Evolutionary conservation across 208 protist genomes (phyloP).

Genomic region (Trypanosoma brucei): DNA sequence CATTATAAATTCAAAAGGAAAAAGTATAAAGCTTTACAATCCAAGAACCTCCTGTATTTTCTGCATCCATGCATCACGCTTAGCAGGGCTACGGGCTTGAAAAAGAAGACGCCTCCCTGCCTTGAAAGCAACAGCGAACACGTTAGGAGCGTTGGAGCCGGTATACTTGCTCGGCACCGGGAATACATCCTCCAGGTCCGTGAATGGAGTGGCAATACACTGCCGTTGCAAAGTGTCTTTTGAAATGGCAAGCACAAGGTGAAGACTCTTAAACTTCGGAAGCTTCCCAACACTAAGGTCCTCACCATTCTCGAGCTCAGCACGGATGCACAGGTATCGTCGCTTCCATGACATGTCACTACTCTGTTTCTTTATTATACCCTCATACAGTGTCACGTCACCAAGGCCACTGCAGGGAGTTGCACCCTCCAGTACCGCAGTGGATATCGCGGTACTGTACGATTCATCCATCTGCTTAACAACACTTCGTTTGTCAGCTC

Average conservation of each 20-base stretch:
- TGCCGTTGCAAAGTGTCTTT: conserved; percentile 80
- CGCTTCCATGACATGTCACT: conserved; percentile 72
- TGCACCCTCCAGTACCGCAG: conserved; percentile 63
- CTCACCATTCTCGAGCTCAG: conserved; percentile 54
- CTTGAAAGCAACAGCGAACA: conserved; percentile 78
- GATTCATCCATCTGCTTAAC: conserved; percentile 56
- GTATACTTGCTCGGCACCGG: conserved; percentile 75
- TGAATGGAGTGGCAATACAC: conserved; percentile 68
- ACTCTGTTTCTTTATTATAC: conserved; percentile 67
- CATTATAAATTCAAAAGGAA: not conserved
- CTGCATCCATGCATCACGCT: conserved; percentile 71
- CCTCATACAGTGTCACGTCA: conserved; percentile 56
- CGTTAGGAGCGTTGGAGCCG: conserved; percentile 55
- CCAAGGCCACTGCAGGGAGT: conserved; percentile 45
- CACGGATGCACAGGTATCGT: conserved; percentile 73
- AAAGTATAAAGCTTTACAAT: conserved; percentile 42
- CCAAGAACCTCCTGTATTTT: conserved; percentile 82
- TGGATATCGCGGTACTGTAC: conserved; percentile 38
- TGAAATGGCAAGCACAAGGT: conserved; percentile 63
- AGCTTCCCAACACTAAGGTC: conserved; percentile 32
- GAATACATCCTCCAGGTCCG: conserved; percentile 74
- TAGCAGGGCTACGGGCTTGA: conserved; percentile 52
- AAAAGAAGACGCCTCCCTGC: conserved; percentile 69
- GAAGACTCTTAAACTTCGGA: conserved; percentile 61
- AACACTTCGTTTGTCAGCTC: conserved; percentile 36